These are phyloP conservation scores for Aspergillus pseudotamarii DNA, from an alignment of 2,329 filamentous ascomycete genomes.

Conservation along the genomic window DNA sequence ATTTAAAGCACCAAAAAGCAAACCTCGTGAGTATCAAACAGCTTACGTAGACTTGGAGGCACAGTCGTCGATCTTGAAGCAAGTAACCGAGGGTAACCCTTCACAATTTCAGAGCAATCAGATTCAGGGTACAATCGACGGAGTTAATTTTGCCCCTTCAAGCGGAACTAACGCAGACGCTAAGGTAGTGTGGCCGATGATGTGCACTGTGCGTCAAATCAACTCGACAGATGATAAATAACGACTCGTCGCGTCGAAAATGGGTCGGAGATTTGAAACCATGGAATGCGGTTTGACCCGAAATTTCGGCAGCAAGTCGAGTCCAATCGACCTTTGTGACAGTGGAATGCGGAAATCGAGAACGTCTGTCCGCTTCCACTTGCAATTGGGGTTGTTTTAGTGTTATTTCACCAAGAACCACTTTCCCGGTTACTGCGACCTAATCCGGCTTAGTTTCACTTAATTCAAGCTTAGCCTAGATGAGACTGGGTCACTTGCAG, in stretches of 20 bases:
- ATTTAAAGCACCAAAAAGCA: not conserved
- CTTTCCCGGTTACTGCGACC: not conserved
- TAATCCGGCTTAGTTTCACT: not conserved
- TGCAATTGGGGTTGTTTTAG: conserved; percentile 5
- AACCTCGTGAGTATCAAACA: not conserved
- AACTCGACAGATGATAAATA: conserved; percentile 11
- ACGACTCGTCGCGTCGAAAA: conserved; percentile 2
- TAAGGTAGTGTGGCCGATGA: conserved; percentile 14
- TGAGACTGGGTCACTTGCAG: not conserved
- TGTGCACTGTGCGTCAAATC: conserved; percentile 17
- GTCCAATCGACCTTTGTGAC: not conserved
- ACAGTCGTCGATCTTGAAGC: not conserved
- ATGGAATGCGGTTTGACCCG: conserved; percentile 6
- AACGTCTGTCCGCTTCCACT: not conserved
- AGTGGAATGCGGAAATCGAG: not conserved
- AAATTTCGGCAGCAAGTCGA: not conserved
- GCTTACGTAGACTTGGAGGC: conserved; percentile 3
- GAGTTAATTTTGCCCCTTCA: not conserved
- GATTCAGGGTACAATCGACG: not conserved
- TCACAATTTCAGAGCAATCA: conserved; percentile 1
- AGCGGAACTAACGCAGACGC: conserved; percentile 7
- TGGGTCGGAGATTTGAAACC: conserved; percentile 2
- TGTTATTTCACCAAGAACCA: not conserved
- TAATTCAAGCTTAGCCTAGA: conserved; percentile 4
- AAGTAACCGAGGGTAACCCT: not conserved